A percentile compares a stretch with the other conserved stretches of the same genome.
These are phyloP conservation scores for Chlamydomonas reinhardtii DNA, from an alignment of 163 green algal species.

Conservation along the genomic window DNA sequence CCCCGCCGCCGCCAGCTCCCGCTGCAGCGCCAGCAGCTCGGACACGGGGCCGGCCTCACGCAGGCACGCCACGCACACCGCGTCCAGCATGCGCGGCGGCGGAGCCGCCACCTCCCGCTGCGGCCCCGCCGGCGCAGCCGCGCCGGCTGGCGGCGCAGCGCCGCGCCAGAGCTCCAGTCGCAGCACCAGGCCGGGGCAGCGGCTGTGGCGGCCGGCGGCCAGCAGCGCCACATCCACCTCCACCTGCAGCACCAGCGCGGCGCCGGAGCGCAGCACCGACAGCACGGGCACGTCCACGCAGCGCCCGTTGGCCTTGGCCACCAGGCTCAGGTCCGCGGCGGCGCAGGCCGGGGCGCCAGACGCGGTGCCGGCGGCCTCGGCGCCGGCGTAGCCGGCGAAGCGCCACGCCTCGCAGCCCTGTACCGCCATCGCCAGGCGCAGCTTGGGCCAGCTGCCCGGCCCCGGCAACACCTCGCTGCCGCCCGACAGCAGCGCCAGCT, in stretches of 20 bases:
- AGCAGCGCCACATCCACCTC: constrained; percentile 21
- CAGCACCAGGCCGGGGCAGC: constrained; percentile 1
- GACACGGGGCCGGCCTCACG: neutral
- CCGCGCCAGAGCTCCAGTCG: constrained; percentile 15
- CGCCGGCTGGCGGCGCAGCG: too few relatives aligned
- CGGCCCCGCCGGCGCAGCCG: too few relatives aligned
- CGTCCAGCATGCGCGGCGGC: neutral
- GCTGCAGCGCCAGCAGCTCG: constrained; percentile 15
- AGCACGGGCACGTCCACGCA: neutral
- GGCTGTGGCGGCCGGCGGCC: neutral
- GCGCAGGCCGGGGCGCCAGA: too few relatives aligned
- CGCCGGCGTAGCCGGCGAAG: too few relatives aligned
- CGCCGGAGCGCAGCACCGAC: neutral
- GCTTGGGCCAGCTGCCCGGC: neutral
- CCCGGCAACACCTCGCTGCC: neutral
- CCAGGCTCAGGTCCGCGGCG: neutral
- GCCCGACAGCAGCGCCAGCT: neutral
- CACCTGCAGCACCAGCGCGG: neutral
- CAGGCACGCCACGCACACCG: neutral
- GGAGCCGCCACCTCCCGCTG: too few relatives aligned
- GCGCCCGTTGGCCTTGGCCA: constrained; percentile 36
- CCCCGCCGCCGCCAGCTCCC: neutral
- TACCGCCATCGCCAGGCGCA: neutral
- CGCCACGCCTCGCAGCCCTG: too few relatives aligned
- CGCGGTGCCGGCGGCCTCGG: too few relatives aligned